A percentile compares a stretch with the other conserved stretches of the same genome.
Conservation (phyloP, 1,284 basidiomycete genomes). For the Apiotrichum porosum region DNA sequence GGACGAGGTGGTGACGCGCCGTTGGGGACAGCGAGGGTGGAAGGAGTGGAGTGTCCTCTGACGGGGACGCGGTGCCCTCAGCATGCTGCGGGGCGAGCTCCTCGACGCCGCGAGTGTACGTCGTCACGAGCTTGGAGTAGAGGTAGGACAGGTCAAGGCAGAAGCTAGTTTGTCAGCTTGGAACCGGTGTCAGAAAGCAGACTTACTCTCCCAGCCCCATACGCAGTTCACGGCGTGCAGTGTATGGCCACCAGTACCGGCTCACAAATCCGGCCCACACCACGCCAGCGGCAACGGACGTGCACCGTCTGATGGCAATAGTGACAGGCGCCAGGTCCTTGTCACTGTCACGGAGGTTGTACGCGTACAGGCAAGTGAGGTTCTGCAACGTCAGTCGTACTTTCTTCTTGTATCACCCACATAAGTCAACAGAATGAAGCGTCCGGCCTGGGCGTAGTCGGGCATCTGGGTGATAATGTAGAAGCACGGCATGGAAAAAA, state of each 20-base stretch:
- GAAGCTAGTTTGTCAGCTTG: conserved; percentile 33
- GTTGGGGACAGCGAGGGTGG: neutral
- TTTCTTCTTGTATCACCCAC: conserved; percentile 19
- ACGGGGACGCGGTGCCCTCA: neutral
- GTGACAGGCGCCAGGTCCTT: conserved; percentile 63
- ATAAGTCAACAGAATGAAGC: conserved; percentile 74
- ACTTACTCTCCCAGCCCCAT: conserved; percentile 78
- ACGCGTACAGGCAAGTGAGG: conserved; percentile 83
- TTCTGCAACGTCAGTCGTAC: conserved; percentile 58
- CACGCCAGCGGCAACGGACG: conserved; percentile 80
- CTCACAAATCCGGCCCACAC: conserved; percentile 85
- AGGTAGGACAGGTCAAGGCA: conserved; percentile 49
- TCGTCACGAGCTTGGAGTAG: conserved; percentile 46
- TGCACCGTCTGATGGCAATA: conserved; percentile 70
- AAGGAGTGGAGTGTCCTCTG: conserved; percentile 10
- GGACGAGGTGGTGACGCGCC: conserved; percentile 30
- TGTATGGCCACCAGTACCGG: conserved; percentile 89
- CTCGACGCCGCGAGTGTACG: conserved; percentile 31
- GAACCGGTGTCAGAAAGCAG: neutral
- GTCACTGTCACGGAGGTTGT: conserved; percentile 71
- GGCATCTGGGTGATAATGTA: conserved; percentile 75
- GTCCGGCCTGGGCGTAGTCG: conserved; percentile 68
- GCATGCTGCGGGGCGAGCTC: neutral
- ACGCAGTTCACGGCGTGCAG: conserved; percentile 80
- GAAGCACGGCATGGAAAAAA: conserved; percentile 92